Percentiles rank a stretch among this genome's conserved stretches.
Conservation (phyloP, 2,329 filamentous ascomycete species). For the Karstenula rhodostoma region DNA sequence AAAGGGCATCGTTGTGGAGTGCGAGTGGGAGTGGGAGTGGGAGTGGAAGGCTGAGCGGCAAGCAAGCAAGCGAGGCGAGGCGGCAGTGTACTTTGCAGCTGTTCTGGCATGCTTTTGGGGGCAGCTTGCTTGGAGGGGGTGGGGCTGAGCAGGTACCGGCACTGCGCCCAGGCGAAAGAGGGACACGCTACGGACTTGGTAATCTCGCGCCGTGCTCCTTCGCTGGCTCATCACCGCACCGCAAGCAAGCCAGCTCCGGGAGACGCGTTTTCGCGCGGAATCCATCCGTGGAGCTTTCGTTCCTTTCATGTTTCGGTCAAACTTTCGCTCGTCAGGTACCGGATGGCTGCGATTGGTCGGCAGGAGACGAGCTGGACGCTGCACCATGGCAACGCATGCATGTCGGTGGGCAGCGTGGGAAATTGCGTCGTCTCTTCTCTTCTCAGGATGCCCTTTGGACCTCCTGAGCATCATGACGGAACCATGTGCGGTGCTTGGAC, state of each 20-base stretch:
- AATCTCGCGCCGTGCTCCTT: not conserved
- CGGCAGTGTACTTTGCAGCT: not conserved
- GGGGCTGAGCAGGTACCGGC: not conserved
- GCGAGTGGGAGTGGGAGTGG: no score
- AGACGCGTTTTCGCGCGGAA: not conserved
- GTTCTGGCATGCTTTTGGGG: not conserved
- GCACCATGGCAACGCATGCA: not conserved
- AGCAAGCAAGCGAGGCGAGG: not conserved
- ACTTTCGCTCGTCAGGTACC: constrained; percentile 3
- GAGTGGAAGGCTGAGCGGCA: not conserved
- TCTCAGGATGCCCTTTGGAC: not conserved
- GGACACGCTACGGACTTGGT: constrained; percentile 1
- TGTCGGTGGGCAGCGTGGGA: not conserved
- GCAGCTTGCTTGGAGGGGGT: not conserved
- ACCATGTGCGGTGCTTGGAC: constrained; percentile 6
- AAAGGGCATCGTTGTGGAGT: no score
- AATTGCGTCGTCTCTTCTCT: no score
- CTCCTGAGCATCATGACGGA: not conserved
- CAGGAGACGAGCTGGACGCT: not conserved
- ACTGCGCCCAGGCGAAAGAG: not conserved
- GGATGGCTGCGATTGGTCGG: not conserved
- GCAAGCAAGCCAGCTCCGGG: not conserved
- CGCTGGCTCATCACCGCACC: not conserved
- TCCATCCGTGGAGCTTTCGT: not conserved
- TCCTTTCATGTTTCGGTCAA: not conserved